Evolutionary conservation across 306 rosid species (phyloP).

Genomic region (Cyclanthera cordifolia): DNA sequence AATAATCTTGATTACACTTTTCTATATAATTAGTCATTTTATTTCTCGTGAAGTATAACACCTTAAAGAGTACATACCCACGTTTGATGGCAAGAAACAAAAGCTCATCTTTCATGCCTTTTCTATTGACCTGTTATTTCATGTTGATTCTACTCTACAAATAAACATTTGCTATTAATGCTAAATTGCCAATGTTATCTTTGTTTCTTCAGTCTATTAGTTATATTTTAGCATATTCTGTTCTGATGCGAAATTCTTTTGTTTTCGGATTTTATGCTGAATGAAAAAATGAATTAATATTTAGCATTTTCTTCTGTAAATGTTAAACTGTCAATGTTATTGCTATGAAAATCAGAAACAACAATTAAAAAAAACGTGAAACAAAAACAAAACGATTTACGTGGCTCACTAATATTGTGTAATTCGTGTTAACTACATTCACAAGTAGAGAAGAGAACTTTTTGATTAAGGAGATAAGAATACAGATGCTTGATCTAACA

Average conservation of each 20-base stretch:
- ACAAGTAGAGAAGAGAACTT: too few relatives aligned
- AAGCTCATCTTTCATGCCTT: not conserved
- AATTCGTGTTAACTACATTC: too few relatives aligned
- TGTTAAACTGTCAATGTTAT: not conserved
- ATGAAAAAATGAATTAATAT: conserved; percentile 48
- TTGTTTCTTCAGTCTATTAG: not conserved
- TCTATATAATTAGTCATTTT: not conserved
- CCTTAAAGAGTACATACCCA: not conserved
- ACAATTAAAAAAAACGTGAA: too few relatives aligned
- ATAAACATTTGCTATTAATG: not conserved
- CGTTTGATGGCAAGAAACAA: not conserved
- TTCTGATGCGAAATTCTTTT: conserved; percentile 14
- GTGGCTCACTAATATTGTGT: too few relatives aligned
- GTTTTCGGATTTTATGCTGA: conserved; percentile 64
- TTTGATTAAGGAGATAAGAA: too few relatives aligned
- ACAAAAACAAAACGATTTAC: too few relatives aligned
- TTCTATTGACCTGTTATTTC: not conserved
- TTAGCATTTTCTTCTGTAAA: not conserved
- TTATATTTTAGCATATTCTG: not conserved
- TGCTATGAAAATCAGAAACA: too few relatives aligned
- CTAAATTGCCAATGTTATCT: not conserved
- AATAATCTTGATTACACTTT: not conserved
- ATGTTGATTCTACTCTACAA: not conserved
- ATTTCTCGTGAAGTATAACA: not conserved
- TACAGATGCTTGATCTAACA: too few relatives aligned